Conservation (phyloP, 805 yeast genomes). For the Kuraishia ogatae region DNA sequence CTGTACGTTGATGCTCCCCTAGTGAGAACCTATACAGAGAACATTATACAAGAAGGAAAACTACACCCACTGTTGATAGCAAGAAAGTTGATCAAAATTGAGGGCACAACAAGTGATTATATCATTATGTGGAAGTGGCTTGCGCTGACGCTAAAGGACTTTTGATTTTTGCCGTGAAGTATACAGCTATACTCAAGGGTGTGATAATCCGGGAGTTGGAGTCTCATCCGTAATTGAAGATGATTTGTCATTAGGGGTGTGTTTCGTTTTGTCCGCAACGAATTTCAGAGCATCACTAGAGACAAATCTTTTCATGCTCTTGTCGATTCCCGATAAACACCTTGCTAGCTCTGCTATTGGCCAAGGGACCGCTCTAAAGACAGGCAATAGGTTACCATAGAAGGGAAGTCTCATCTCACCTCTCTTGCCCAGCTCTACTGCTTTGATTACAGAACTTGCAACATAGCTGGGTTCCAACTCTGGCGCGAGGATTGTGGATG, state of each 20-base stretch:
- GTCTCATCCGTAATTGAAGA: neutral
- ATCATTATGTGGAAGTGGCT: neutral
- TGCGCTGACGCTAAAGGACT: neutral
- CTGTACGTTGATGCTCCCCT: neutral
- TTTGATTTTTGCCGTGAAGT: neutral
- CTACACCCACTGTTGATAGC: neutral
- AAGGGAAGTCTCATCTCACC: conserved; percentile 70
- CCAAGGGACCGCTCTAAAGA: conserved; percentile 67
- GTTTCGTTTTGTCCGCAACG: neutral
- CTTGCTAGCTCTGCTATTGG: conserved; percentile 51
- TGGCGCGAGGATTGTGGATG: conserved; percentile 73
- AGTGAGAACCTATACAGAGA: neutral
- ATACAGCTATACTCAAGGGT: neutral
- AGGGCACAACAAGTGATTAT: neutral
- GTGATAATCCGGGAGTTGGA: neutral
- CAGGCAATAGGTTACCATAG: conserved; percentile 68
- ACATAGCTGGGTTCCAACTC: conserved; percentile 62
- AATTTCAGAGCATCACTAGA: conserved; percentile 2
- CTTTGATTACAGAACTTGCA: conserved; percentile 47
- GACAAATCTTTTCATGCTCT: conserved; percentile 24
- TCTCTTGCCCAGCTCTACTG: conserved; percentile 50
- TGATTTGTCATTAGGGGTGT: neutral
- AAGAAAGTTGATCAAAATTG: neutral
- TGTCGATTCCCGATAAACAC: conserved; percentile 60
- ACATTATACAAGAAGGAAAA: neutral